These are phyloP conservation scores for Naegleria lovaniensis DNA, from an alignment of 208 protist genomes.

Conservation along the genomic window DNA sequence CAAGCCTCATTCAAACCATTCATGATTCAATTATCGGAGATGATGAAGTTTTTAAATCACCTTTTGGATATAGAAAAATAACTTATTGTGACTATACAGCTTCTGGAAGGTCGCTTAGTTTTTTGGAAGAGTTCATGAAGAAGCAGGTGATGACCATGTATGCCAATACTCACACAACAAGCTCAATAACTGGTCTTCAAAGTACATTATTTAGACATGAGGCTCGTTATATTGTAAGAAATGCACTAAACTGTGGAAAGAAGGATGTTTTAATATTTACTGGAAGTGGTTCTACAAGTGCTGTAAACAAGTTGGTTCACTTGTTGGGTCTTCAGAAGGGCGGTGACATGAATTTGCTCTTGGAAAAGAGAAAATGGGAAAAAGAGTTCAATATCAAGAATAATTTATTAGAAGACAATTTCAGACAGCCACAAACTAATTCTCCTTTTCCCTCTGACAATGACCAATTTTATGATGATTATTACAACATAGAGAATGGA, in stretches of 20 bases:
- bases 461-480: not conserved
- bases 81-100: constrained; percentile 26
- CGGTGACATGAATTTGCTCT: not conserved
- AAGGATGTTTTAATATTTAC: constrained; percentile 54
- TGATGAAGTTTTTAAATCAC: not conserved
- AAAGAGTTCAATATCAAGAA: not conserved
- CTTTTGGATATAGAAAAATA: constrained; percentile 19
- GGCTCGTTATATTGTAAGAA: not conserved
- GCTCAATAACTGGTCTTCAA: constrained; percentile 21
- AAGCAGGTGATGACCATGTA: constrained; percentile 7
- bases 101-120: not conserved
- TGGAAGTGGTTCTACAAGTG: constrained; percentile 37
- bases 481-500: not conserved
- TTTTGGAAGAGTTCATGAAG: constrained; percentile 19
- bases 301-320: not conserved
- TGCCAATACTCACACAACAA: constrained; percentile 26
- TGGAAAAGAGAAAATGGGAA: not conserved
- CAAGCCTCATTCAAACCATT: not conserved
- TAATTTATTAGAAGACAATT: not conserved
- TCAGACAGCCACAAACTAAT: not conserved
- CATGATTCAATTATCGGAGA: constrained; percentile 9
- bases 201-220: not conserved
- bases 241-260: not conserved
- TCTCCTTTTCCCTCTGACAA: not conserved
- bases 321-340: not conserved